Base-by-base conservation (phyloP, 1,139 yeast species). In the Hemisphaericaspora xylofermentans region DNA sequence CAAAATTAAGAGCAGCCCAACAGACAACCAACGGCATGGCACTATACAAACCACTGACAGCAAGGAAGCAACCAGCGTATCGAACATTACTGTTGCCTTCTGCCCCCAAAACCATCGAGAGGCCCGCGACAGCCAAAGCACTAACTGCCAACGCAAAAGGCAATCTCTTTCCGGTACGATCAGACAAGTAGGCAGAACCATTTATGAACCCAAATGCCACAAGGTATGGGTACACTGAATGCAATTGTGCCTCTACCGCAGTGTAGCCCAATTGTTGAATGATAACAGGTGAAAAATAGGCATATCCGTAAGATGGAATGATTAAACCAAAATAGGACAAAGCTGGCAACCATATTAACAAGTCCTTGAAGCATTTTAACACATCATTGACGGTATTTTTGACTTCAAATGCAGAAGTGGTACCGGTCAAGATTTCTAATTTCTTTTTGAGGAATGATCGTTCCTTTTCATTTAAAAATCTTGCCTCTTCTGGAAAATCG, bases 21-120 rank as follows among this genome's bases (percentile, higher is more conserved):
- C 94, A 84, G 16, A 86, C 81, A 24, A 84, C 61, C 19, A 83
- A 54, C 10, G 94, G 94, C 93, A 85, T 85, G 19, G 83, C 79
- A 2, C 84, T 66, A 62, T 84, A 85, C 27, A 82, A 66, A 5
- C 94, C 94, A 16, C 70, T 52, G 0, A 85, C 87, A 18, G 77
- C 56, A 35, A 85, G 64, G 74, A 85, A 85, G 56, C 87, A 80
- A 3, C 88, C 93, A 14, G 72, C 93, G 54, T 84, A 85, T 49
- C 87, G 71, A 3, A 78, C 71, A 8, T 59, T 49, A 10, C 75
- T 56, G 15, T 50, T 44, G 33, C 58, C 47, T 3, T 51, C 53
- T 3, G 66, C 70, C n/a, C 76, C 67, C 43, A 66, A 63, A 41
- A 75, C 61, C 68, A 83, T 68, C 15, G 76, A 71, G 48, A 80